Evolutionary conservation across 805 yeast genomes (phyloP), one percentile per base, ranked within the genome.

Genomic region (Priceomyces castillae): DNA sequence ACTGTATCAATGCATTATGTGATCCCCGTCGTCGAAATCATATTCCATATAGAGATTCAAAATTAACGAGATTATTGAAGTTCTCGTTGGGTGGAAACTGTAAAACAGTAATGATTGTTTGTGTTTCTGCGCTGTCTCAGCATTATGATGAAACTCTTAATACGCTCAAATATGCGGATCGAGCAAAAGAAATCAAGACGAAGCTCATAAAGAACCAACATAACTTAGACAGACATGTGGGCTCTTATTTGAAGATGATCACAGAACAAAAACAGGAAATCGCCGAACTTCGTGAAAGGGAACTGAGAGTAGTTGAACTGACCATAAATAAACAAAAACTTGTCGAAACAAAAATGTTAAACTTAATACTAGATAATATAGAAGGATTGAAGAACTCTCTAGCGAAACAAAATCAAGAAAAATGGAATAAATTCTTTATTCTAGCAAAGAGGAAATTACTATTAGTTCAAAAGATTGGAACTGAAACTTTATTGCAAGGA

Each of bases 101-200:
- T 64, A 85, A 86, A 59, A 92, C 98, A 0, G 90, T 89, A 3
- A 92, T 92, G 98, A 87, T 92, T 51, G 97, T 90, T 1, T 92
- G 98, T 64, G 78, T 92, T 2, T 84, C 95, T 3, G 97, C 97
- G 0, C 85, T 90, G 46, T 78, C 86, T 23, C 74, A 72, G 35
- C 97, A 92, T 62, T 90, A 89, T 61, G 98, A 92, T 57, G 98
- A 92, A 58, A 90, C 98, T 1, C 69, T 87, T 41, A 92, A 92
- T 60, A 88, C 97, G 0, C 74, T 92, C 47, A 87, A 88, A 59
- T 92, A 90, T 62, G 97, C 97, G 0, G 82, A 89, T 58, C 70
- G 97, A 34, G 97, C 97, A 12, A 90, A 90, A 58, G 90, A 85
- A 51, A 90, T 90, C 52, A 86, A 86, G 58, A 90, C 96, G 0